These are phyloP conservation scores for Urtica urens DNA, from an alignment of 306 rosid genomes.

Conservation along the genomic window DNA sequence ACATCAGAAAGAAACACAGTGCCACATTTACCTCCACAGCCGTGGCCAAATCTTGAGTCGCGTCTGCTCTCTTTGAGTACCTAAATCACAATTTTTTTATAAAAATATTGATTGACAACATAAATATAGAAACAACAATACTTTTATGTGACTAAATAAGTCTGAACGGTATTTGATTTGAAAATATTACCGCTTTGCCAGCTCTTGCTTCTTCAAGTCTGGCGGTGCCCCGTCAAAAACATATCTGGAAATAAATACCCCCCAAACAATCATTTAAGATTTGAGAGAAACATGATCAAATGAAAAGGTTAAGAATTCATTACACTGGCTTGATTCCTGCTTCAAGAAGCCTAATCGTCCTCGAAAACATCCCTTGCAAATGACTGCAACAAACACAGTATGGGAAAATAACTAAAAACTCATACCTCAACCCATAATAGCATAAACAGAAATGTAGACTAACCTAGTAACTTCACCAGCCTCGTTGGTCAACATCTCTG, in stretches of 20 bases:
- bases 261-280: not conserved
- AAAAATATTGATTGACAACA: not conserved
- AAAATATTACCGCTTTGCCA: conserved; percentile 69
- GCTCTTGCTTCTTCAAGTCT: conserved; percentile 81
- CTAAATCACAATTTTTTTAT: conserved; percentile 23
- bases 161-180: too few species aligned
- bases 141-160: not conserved
- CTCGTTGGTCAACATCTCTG: conserved; percentile 91
- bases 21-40: conserved; percentile 52
- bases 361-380: conserved; percentile 90
- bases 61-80: conserved; percentile 68
- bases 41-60: conserved; percentile 54
- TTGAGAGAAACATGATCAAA: conserved; percentile 1
- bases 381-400: conserved; percentile 36
- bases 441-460: not conserved
- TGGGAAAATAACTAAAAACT: conserved; percentile 8
- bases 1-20: conserved; percentile 1
- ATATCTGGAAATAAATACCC: conserved; percentile 37
- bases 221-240: conserved; percentile 95
- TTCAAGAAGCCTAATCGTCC: conserved; percentile 93
- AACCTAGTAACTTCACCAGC: conserved; percentile 99
- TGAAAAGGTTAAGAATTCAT: not conserved
- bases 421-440: conserved; percentile 5
- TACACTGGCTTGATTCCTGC: conserved; percentile 94
- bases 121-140: not conserved